Percentiles rank a stretch among this genome's conserved stretches.
Conservation (phyloP, 164 flowering plant genomes). For the Malania oleifera region DNA sequence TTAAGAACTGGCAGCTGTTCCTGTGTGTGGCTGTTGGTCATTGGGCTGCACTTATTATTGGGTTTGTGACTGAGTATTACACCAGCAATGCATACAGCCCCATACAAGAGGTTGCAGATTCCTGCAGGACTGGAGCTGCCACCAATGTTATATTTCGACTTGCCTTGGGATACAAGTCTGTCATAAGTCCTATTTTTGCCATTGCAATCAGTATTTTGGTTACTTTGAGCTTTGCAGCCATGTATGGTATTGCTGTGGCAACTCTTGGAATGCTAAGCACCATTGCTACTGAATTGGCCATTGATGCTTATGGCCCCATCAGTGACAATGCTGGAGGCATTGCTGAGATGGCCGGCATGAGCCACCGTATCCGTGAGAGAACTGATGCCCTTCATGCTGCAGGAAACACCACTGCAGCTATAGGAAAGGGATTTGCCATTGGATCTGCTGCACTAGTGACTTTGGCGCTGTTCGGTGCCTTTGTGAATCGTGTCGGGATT, state of each 20-base stretch:
- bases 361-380: conserved; percentile 76
- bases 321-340: conserved; percentile 89
- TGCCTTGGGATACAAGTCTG: conserved; percentile 84
- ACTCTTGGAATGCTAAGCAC: conserved; percentile 89
- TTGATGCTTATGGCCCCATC: conserved; percentile 87
- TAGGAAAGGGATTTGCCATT: too few relatives aligned
- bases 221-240: conserved; percentile 77
- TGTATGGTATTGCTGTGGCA: conserved; percentile 83
- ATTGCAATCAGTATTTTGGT: conserved; percentile 71
- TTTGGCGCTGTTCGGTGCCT: too few relatives aligned
- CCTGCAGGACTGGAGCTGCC: conserved; percentile 84
- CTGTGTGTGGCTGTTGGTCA: too few relatives aligned
- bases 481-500: too few relatives aligned
- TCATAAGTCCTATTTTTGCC: conserved; percentile 76
- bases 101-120: conserved; percentile 83
- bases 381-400: conserved; percentile 89
- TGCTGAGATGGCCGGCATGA: conserved; percentile 93
- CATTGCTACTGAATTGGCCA: conserved; percentile 78
- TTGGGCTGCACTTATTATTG: too few relatives aligned
- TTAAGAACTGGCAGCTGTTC: too few relatives aligned
- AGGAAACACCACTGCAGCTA: conserved; percentile 74
- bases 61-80: too few relatives aligned
- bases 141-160: conserved; percentile 81
- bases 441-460: too few relatives aligned
- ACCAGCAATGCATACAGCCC: too few relatives aligned